Conservation (phyloP, 2,329 filamentous ascomycete species). For the Dothistroma septosporum region DNA sequence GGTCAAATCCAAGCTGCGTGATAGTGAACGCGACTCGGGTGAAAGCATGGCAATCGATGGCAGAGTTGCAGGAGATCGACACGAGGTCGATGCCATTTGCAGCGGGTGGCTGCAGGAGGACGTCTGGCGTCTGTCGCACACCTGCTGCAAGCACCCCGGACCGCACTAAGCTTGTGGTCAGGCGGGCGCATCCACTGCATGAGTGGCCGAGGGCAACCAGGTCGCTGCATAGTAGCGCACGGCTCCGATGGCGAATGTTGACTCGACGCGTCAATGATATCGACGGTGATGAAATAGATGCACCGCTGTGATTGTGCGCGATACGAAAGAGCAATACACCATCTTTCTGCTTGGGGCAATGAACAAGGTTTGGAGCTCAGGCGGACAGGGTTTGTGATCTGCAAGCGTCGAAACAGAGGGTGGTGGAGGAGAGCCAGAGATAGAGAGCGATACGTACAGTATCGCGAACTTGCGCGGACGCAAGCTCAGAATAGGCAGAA, state of each 20-base stretch:
- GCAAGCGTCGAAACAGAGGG: constrained; percentile 5
- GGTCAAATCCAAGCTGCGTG: not conserved
- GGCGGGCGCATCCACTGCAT: constrained; percentile 32
- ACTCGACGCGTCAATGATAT: constrained; percentile 17
- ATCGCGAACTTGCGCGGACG: constrained; percentile 93
- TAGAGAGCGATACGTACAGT: constrained; percentile 64
- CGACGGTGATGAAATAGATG: constrained; percentile 12
- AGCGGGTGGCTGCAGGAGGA: constrained; percentile 22
- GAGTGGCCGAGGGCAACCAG: constrained; percentile 26
- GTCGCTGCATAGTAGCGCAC: constrained; percentile 25
- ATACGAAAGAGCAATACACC: constrained; percentile 25
- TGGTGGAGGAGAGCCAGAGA: constrained; percentile 3
- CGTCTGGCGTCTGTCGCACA: constrained; percentile 14
- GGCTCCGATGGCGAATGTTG: constrained; percentile 19
- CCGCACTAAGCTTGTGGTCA: constrained; percentile 32
- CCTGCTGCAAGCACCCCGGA: constrained; percentile 25
- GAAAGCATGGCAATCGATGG: constrained; percentile 9
- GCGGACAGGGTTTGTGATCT: constrained; percentile 12
- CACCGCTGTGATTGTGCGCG: constrained; percentile 16
- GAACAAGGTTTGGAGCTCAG: constrained; percentile 10
- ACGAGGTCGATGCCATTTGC: constrained; percentile 18
- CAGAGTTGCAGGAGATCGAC: constrained; percentile 22
- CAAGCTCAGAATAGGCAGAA: constrained; percentile 77
- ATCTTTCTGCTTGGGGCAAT: constrained; percentile 14
- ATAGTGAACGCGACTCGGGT: constrained; percentile 10